phyloP scores from a whole-genome alignment of 2,329 filamentous ascomycete genomes.

The Fusarium zealandicum region DNA sequence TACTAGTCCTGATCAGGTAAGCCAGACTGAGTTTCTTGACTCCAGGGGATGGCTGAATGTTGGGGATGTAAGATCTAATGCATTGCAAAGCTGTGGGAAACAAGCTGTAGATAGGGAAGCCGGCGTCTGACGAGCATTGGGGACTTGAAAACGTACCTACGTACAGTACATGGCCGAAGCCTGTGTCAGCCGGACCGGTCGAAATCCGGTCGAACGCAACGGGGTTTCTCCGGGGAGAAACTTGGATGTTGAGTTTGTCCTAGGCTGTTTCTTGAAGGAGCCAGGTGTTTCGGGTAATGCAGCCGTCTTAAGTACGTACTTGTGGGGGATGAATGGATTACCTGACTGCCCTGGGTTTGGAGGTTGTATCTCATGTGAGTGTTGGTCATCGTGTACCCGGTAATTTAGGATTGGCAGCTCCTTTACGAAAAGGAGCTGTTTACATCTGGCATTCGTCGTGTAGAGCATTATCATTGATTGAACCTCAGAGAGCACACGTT shows the following conservation, averaged over 20 bases:
- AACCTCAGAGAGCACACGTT: background rate
- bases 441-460: background rate
- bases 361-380: slow-evolving; percentile 9
- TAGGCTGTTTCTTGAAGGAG: background rate
- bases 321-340: slow-evolving; percentile 15
- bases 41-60: slow-evolving; percentile 33
- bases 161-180: too few relatives aligned
- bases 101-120: slow-evolving; percentile 4
- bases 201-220: background rate
- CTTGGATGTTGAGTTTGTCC: background rate
- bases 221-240: slow-evolving; percentile 5
- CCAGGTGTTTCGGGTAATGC: slow-evolving; percentile 9
- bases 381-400: slow-evolving; percentile 20
- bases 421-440: slow-evolving; percentile 9
- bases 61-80: slow-evolving; percentile 26
- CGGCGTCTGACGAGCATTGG: slow-evolving; percentile 8
- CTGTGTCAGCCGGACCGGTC: slow-evolving; percentile 7
- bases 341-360: background rate
- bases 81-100: slow-evolving; percentile 11
- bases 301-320: slow-evolving; percentile 13
- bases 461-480: background rate
- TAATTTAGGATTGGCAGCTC: slow-evolving; percentile 33
- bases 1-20: slow-evolving; percentile 4
- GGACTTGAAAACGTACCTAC: background rate
- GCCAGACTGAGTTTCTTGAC: slow-evolving; percentile 20